Base-by-base conservation (phyloP, 805 yeast species). In the Monosporozyma siamensis region DNA sequence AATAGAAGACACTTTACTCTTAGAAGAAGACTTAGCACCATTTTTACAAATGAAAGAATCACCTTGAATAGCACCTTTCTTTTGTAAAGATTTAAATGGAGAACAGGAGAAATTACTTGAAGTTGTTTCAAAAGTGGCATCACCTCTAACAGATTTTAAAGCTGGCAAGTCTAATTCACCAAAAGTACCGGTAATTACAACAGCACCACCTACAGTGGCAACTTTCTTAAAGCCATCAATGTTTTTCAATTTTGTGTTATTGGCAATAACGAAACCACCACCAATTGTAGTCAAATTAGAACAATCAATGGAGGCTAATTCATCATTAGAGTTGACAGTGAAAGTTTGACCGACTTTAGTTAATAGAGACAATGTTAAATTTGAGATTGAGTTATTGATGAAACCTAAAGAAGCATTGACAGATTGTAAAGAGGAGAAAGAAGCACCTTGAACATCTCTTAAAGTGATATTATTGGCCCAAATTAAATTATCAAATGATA, bases 201-300 rank as follows among this genome's bases (percentile, higher is more conserved):
- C 78, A 56, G 97, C 92, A 76, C 98, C 97, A 62, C 83, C 85
- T 57, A 90, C 77, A 47, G 83, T 66, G 63, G 72, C 67, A 59
- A 92, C 74, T 51, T 72, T 61, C 54, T 80, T 79, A 78, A 92
- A 85, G 62, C 87, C 90, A 45, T 71, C 71, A 61, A 90, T 71
- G 45, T 72, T 56, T 39, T 62, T 65, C 63, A 90, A 78, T 43
- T 73, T 66, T 51, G 85, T 69, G 82, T 92, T 92, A 79, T 88
- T 86, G 50, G 84, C 78, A 61, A 92, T 71, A 57, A 76, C 80
- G 66, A 92, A 84, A 67, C 96, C 98, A 77, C 98, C 97, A 65
- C 90, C 94, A 58, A 92, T 71, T 39, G 74, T 51, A 48, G 79
- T 71, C 67, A 92, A 77, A 62, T 73, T 65, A 41, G 83, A 70